Percentiles rank a stretch among this genome's conserved stretches.
These are phyloP conservation scores for Chrysanthemum lavandulifolium DNA, from an alignment of 129 eudicot species.

Conservation along the genomic window DNA sequence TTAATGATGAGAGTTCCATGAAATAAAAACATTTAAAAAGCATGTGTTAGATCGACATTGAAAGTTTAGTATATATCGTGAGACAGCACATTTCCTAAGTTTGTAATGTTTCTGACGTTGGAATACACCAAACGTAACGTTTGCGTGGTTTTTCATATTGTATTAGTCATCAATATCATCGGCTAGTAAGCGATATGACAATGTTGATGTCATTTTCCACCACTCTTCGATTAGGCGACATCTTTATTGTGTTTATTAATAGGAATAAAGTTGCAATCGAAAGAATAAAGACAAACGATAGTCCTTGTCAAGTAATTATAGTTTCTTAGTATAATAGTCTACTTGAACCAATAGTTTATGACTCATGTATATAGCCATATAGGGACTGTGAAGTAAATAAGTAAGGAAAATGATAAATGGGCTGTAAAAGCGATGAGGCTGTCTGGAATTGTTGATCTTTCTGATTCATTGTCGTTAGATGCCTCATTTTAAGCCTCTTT, in stretches of 20 bases:
- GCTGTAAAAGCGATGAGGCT: too few relatives aligned
- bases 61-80: slow-evolving; percentile 1
- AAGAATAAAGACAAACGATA: slow-evolving; percentile 21
- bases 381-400: neutral
- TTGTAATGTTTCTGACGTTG: slow-evolving; percentile 20
- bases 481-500: too few relatives aligned
- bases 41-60: neutral
- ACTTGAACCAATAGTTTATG: slow-evolving; percentile 13
- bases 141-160: slow-evolving; percentile 29
- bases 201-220: slow-evolving; percentile 14
- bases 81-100: slow-evolving; percentile 16
- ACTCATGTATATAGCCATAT: slow-evolving; percentile 23
- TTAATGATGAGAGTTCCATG: neutral
- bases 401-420: too few relatives aligned
- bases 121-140: slow-evolving; percentile 12
- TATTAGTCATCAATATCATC: slow-evolving; percentile 20
- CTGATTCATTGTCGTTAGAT: too few relatives aligned
- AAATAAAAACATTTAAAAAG: neutral
- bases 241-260: slow-evolving; percentile 11
- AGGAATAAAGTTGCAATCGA: neutral
- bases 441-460: too few relatives aligned
- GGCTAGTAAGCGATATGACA: slow-evolving; percentile 13
- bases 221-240: slow-evolving; percentile 8
- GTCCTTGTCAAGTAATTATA: slow-evolving; percentile 22
- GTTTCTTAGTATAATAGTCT: slow-evolving; percentile 14